Conservation (phyloP, 106 monocot genomes). For the Dioscorea dumetorum region DNA sequence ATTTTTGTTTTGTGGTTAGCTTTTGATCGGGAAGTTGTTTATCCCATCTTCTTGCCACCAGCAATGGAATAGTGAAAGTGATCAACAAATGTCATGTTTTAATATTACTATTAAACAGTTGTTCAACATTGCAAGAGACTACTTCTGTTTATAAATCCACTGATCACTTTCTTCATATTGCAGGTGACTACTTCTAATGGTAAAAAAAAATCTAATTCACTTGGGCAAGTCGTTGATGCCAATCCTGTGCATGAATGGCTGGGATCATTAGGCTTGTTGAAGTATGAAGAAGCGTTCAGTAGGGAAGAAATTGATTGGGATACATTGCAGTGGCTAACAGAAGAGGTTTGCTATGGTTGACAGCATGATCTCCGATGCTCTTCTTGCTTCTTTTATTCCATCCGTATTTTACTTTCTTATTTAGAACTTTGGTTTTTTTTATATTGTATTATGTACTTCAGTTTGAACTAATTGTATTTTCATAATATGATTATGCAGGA, state of each 20-base stretch:
- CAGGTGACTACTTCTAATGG: slow-evolving; percentile 31
- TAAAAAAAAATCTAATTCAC: slow-evolving; percentile 13
- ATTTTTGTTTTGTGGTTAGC: too few species aligned
- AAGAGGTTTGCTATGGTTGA: slow-evolving; percentile 65
- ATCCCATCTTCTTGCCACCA: not conserved
- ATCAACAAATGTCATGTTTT: too few species aligned
- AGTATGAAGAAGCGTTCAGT: slow-evolving; percentile 71
- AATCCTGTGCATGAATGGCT: slow-evolving; percentile 63
- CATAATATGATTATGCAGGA: slow-evolving; percentile 42
- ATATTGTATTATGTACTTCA: not conserved
- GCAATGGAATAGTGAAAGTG: too few species aligned
- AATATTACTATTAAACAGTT: too few species aligned
- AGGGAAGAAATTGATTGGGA: slow-evolving; percentile 94
- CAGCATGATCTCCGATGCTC: not conserved
- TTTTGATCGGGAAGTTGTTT: not conserved
- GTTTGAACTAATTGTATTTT: not conserved
- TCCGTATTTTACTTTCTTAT: not conserved
- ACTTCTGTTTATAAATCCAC: too few species aligned
- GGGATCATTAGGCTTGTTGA: slow-evolving; percentile 51
- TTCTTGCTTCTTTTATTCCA: not conserved
- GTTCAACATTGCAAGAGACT: not conserved
- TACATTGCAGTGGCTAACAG: slow-evolving; percentile 69
- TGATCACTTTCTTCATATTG: slow-evolving; percentile 8
- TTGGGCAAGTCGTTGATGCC: slow-evolving; percentile 22
- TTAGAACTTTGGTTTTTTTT: not conserved